phyloP scores from a whole-genome alignment of 225 moss, liverwort and hornwort genomes.

The Climacium dendroides region DNA sequence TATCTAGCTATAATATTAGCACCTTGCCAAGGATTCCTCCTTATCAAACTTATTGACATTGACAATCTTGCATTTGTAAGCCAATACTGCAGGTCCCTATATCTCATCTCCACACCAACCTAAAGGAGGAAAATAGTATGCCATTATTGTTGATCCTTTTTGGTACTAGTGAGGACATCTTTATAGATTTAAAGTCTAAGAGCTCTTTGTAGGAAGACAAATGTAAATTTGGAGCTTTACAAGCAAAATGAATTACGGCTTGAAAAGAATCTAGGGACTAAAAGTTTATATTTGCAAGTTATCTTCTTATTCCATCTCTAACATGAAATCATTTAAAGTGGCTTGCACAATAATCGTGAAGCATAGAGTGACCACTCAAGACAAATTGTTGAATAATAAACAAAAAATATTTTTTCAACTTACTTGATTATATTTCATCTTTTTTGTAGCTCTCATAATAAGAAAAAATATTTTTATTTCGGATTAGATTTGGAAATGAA shows the following conservation, averaged over 20 bases:
- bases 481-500: background rate
- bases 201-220: no score
- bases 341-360: background rate
- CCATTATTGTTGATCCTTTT: no score
- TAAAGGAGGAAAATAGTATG: no score
- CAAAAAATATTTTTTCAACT: background rate
- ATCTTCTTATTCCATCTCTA: background rate
- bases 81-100: no score
- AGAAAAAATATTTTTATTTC: background rate
- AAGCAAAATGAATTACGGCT: background rate
- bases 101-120: no score
- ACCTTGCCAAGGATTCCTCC: no score
- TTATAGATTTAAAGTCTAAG: no score
- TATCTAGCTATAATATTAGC: no score
- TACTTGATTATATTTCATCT: background rate
- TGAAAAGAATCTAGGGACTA: background rate
- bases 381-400: background rate
- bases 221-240: background rate
- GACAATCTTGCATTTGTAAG: no score
- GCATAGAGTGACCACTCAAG: accelerated
- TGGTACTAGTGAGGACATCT: no score
- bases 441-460: background rate
- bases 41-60: no score
- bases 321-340: background rate
- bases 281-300: background rate